Conservation (phyloP, 768 basidiomycete genomes). For the Chiua virens region DNA sequence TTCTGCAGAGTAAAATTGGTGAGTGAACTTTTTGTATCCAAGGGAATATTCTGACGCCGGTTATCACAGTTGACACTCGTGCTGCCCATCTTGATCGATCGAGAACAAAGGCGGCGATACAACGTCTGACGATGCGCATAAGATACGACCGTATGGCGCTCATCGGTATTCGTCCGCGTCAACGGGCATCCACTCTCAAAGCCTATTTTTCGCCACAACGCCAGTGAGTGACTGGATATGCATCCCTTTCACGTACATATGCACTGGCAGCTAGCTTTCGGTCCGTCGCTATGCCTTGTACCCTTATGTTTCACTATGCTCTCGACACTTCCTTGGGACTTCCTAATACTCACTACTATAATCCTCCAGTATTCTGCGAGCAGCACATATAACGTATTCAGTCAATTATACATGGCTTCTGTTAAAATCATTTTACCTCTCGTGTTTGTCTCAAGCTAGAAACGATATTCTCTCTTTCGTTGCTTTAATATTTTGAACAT, state of each 20-base stretch:
- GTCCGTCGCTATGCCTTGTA: neutral
- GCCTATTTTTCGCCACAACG: constrained; percentile 30
- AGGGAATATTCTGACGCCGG: neutral
- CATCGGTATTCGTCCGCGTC: constrained; percentile 20
- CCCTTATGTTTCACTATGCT: neutral
- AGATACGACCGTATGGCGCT: constrained; percentile 54
- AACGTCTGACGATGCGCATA: constrained; percentile 62
- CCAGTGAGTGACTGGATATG: constrained; percentile 1
- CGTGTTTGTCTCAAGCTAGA: too few species aligned
- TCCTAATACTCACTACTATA: constrained; percentile 2
- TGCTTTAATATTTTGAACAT: too few species aligned
- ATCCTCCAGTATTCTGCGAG: neutral
- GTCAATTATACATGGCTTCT: constrained; percentile 22
- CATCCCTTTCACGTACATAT: neutral
- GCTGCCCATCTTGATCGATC: constrained; percentile 77
- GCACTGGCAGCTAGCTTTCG: neutral
- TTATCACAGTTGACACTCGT: constrained; percentile 60
- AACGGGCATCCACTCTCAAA: constrained; percentile 27
- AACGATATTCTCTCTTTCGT: too few species aligned
- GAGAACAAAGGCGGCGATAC: constrained; percentile 65
- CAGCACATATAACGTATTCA: constrained; percentile 20
- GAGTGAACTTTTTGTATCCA: constrained; percentile 16
- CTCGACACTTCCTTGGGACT: neutral
- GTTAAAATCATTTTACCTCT: neutral
- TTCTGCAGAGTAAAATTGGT: constrained; percentile 64